Conservation (phyloP, 1,284 basidiomycete genomes). For the Fomitopsis schrenkii region DNA sequence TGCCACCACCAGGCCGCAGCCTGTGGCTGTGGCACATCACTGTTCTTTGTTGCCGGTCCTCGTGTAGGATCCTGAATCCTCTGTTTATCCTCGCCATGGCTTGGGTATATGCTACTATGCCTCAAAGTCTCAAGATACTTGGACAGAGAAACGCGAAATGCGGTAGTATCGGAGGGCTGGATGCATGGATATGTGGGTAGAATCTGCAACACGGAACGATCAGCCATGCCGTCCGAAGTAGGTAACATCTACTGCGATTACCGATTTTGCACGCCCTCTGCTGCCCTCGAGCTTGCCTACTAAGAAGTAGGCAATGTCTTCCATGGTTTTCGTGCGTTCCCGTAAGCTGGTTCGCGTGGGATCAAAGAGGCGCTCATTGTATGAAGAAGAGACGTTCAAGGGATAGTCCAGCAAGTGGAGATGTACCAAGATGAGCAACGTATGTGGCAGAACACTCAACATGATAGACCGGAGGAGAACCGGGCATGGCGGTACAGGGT, state of each 20-base stretch:
- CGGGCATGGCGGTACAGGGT: background rate
- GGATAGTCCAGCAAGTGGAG: constrained; percentile 47
- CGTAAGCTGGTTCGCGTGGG: constrained; percentile 38
- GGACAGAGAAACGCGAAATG: constrained; percentile 44
- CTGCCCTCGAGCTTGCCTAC: constrained; percentile 39
- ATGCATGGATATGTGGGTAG: constrained; percentile 46
- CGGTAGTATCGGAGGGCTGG: constrained; percentile 43
- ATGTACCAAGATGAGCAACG: constrained; percentile 43
- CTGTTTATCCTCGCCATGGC: constrained; percentile 10
- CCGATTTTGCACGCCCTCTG: constrained; percentile 30
- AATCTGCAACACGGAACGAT: constrained; percentile 28
- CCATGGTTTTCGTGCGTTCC: constrained; percentile 46
- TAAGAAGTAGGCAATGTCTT: constrained; percentile 48
- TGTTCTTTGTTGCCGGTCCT: constrained; percentile 8
- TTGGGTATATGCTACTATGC: constrained; percentile 31
- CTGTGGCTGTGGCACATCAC: background rate
- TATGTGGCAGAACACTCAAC: constrained; percentile 12
- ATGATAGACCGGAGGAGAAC: constrained; percentile 3
- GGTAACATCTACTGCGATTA: constrained; percentile 15
- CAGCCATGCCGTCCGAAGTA: background rate
- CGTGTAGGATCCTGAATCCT: constrained; percentile 5
- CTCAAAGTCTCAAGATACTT: constrained; percentile 46
- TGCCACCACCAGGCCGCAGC: constrained; percentile 45
- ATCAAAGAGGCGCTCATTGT: constrained; percentile 45
- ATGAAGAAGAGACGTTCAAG: constrained; percentile 37